A percentile compares a stretch with the other conserved stretches of the same genome.
phyloP scores from a whole-genome alignment of 176 grass and related monocot genomes.

The Zoysia pacifica region DNA sequence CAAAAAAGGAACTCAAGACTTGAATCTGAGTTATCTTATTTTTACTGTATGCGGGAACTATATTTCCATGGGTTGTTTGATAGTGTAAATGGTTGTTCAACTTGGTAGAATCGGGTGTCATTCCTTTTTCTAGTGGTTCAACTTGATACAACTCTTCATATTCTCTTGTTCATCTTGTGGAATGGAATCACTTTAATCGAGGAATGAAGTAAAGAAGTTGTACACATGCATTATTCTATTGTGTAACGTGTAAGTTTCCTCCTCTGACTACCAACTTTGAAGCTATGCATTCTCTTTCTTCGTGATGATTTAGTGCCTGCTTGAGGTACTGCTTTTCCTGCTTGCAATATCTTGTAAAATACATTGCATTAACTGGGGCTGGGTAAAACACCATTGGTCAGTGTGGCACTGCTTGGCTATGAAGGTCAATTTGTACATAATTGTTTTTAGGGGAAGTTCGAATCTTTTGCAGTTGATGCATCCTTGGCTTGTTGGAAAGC shows the following conservation, averaged over 20 bases:
- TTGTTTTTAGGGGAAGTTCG: not conserved
- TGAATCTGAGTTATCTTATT: not conserved
- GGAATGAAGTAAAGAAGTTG: conserved; percentile 19
- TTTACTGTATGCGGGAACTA: not conserved
- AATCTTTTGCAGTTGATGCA: too few relatives aligned
- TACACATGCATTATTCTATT: conserved; percentile 2
- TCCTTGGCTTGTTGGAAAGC: too few relatives aligned
- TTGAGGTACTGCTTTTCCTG: conserved; percentile 1
- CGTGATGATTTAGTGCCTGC: not conserved
- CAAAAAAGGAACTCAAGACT: not conserved
- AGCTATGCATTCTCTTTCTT: not conserved
- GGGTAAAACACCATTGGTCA: too few relatives aligned
- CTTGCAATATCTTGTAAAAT: not conserved
- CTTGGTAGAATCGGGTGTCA: not conserved
- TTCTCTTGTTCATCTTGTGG: conserved; percentile 7
- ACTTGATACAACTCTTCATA: conserved; percentile 4
- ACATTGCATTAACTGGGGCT: not conserved
- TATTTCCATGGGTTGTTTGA: conserved; percentile 11
- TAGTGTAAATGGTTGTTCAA: not conserved
- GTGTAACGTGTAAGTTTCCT: conserved; percentile 25
- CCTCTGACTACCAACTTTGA: not conserved
- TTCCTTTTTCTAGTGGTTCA: conserved; percentile 18
- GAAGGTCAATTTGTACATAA: not conserved
- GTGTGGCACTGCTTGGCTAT: not conserved
- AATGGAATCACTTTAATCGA: conserved; percentile 6